Base-by-base conservation (phyloP, 495 filamentous ascomycete genomes). In the Tirmania nivea region DNA sequence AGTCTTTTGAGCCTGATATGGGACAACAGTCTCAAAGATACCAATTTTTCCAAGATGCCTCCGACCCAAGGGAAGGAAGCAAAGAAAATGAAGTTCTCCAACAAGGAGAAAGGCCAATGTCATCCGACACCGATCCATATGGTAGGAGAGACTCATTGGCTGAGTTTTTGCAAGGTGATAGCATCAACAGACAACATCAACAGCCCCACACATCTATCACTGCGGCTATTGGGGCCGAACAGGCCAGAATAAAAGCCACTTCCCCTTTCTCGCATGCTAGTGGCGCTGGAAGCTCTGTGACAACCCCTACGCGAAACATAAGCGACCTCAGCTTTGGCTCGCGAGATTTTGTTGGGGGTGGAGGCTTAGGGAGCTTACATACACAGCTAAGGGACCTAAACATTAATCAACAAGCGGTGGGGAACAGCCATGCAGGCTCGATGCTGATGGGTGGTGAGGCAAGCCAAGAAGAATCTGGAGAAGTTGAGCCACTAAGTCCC, bases 41-140 rank as follows among this genome's bases (percentile, higher is more conserved):
- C 85, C 64, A 77, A 86, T 53, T 61, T 76, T 5, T 63, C 64
- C 3, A 67, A 63, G 3, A 74, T 68, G 45, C 20, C 1, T 31
- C 7, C 25, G 25, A 31, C 7, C 25, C 25, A 31, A 31, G 25
- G 25, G 25, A 31, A 31, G 25, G 25, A 7, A 31, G 25, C 25
- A 50, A 49, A 62, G 25, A 69, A 74, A 52, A 17, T 65, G 69
- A 57, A 49, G 66, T 1, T 31, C 0, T 57, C 72, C 74, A 75
- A 68, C 73, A 54, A 58, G 70, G 54, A 67, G 76, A 53, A 72
- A 71, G 52, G 69, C 84, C 54, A 81, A 65, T 59, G 59, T 64
- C 62, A 47, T 64, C 81, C 56, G 85, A 90, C 59, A 87, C 83
- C 2, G 88, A 94, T 66, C 84, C 85, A 0, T 93, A 87, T 59